Base-by-base conservation (phyloP, 768 basidiomycete species). In the Pleurotus cornucopiae region DNA sequence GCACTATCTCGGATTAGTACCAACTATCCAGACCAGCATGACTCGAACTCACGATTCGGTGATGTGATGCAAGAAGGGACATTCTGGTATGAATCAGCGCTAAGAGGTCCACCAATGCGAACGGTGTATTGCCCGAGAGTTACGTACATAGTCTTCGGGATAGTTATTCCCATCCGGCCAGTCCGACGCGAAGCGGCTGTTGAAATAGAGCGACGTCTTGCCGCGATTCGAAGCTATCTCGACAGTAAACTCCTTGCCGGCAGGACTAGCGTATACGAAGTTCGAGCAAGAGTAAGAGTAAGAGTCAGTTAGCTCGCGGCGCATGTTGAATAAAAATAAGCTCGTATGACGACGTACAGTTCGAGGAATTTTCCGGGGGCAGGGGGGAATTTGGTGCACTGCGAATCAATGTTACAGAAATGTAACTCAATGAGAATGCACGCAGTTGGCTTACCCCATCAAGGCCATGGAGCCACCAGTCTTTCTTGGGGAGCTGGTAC, bases 211-310 rank as follows among this genome's bases (percentile, higher is more conserved):
- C 4, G 71, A 61, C 18, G 80, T 83, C 58, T 73, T 67, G 26
- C 73, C 81, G 11, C 76, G 75, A 63, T 83, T 81, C 6, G 72
- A 69, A 4, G 76, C 75, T 23, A 82, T 70, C 62, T 82, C 79
- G 16, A 81, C 73, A 1, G 71, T 73, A 63, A 82, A 81, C 39
- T 68, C 66, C 40, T 70, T 67, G 37, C 79, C 80, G 2, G 77
- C 81, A 6, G 80, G 81, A 9, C 80, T 80, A 57, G 1, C 18
- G 20, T 25, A 23, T 34, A 34, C 30, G 6, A 34, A 34, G 30
- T 34, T 11, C 20, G 20, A 20, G 20, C 20, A 20, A 20, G 20
- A 20, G 20, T 20, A 39, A 39, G 3, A 18, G 18, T 18, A 40
- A 46, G 37, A 38, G 30, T 6, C 41, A 30, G 2, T 25, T 5